phyloP scores from a whole-genome alignment of 1,284 basidiomycete species.

The Rhodofomes roseus region DNA sequence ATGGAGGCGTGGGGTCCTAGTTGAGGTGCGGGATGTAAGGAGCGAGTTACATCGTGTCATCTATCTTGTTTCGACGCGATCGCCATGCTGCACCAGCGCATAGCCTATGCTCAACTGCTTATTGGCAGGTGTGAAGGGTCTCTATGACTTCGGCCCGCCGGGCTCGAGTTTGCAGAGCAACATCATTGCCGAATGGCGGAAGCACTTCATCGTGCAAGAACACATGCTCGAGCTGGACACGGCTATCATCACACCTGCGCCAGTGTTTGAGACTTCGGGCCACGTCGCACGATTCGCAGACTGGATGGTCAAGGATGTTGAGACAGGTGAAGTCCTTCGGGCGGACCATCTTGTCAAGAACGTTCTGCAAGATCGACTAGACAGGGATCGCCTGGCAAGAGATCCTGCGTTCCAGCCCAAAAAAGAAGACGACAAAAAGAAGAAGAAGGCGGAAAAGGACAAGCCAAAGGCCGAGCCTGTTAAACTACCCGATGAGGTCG shows the following conservation, averaged over 20 bases:
- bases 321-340: slow-evolving; percentile 94
- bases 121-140: slow-evolving; percentile 82
- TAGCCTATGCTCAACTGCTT: background rate
- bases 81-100: background rate
- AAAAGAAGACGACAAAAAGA: slow-evolving; percentile 59
- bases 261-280: slow-evolving; percentile 97
- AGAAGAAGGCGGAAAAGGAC: slow-evolving; percentile 81
- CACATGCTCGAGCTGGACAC: slow-evolving; percentile 99
- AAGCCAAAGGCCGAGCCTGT: slow-evolving; percentile 76
- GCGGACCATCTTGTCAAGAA: slow-evolving; percentile 97
- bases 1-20: no score
- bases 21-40: no score
- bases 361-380: slow-evolving; percentile 88
- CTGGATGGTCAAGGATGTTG: slow-evolving; percentile 97
- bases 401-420: slow-evolving; percentile 53
- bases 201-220: slow-evolving; percentile 98
- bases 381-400: slow-evolving; percentile 91
- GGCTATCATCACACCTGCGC: slow-evolving; percentile 93
- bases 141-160: slow-evolving; percentile 95
- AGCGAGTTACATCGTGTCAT: no score
- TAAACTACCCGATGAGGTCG: slow-evolving; percentile 74
- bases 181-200: slow-evolving; percentile 95
- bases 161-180: slow-evolving; percentile 96
- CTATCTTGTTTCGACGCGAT: background rate
- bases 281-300: slow-evolving; percentile 99